Evolutionary conservation across 1,284 basidiomycete species (phyloP).

Genomic region (Phellopilus nigrolimitatus): DNA sequence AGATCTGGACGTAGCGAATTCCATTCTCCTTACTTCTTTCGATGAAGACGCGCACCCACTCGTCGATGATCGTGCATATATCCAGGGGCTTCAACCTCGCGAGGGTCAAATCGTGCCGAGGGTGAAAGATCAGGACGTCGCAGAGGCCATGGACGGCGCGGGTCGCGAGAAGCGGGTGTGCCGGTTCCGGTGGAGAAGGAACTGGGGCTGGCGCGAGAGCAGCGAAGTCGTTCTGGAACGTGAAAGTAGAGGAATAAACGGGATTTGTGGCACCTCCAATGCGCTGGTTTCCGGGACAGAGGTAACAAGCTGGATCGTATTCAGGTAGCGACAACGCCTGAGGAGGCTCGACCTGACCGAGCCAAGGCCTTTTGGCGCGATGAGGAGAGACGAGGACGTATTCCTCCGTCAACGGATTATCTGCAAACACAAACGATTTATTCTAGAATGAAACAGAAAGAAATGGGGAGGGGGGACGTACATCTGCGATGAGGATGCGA

Average conservation of each 20-base stretch:
- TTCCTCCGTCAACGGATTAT: constrained; percentile 76
- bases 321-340: constrained; percentile 50
- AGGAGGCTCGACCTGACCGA: constrained; percentile 76
- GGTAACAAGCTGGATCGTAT: constrained; percentile 81
- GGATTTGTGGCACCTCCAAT: constrained; percentile 73
- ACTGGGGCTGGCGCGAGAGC: constrained; percentile 66
- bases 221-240: constrained; percentile 86
- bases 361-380: constrained; percentile 78
- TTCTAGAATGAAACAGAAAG: constrained; percentile 9
- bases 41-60: constrained; percentile 73
- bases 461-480: constrained; percentile 32
- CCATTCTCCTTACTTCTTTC: constrained; percentile 58
- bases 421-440: constrained; percentile 33
- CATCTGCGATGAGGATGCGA: constrained; percentile 70
- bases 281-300: constrained; percentile 88
- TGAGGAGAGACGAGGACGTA: constrained; percentile 84
- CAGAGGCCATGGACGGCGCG: constrained; percentile 81
- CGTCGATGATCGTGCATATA: constrained; percentile 66
- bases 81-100: constrained; percentile 63
- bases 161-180: constrained; percentile 62
- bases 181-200: constrained; percentile 40
- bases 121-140: constrained; percentile 89
- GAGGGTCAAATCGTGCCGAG: constrained; percentile 87
- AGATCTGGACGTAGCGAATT: constrained; percentile 84
- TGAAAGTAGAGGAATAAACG: constrained; percentile 62